A percentile compares a stretch with the other conserved stretches of the same genome.
phyloP scores from a whole-genome alignment of 345 rosid species.

The Draba incana region DNA sequence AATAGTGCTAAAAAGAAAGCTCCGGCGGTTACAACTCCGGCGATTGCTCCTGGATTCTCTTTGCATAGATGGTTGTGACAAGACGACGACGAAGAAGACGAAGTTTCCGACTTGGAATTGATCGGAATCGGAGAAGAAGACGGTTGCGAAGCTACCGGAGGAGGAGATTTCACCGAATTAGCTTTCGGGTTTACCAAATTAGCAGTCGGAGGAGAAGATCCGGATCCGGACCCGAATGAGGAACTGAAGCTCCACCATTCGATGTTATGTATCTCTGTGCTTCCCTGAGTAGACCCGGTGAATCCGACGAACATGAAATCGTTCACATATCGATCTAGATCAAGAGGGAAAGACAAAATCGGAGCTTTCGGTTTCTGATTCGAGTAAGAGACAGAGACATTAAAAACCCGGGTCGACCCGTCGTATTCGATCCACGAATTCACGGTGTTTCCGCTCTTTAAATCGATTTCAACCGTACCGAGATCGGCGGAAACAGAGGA shows the following conservation, averaged over 20 bases:
- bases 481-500: conserved; percentile 58
- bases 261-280: conserved; percentile 80
- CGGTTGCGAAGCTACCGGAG: conserved; percentile 42
- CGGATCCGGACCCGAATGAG: conserved; percentile 51
- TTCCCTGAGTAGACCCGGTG: conserved; percentile 90
- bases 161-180: conserved; percentile 60
- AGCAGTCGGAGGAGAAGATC: conserved; percentile 48
- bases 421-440: conserved; percentile 84
- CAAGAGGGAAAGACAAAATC: conserved; percentile 58
- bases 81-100: conserved; percentile 49
- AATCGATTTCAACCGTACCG: conserved; percentile 56
- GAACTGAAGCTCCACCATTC: conserved; percentile 96
- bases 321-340: conserved; percentile 69
- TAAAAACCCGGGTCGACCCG: conserved; percentile 47
- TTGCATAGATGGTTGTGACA: conserved; percentile 68
- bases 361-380: conserved; percentile 74
- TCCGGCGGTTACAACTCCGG: conserved; percentile 86
- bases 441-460: conserved; percentile 76
- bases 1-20: conserved; percentile 75
- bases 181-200: conserved; percentile 78
- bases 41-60: conserved; percentile 77
- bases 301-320: conserved; percentile 92
- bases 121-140: conserved; percentile 58
- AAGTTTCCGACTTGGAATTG: conserved; percentile 39
- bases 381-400: conserved; percentile 70